A percentile compares a stretch with the other conserved stretches of the same genome.
phyloP scores from a whole-genome alignment of 768 basidiomycete species.

The Strobilomyces dryophilus region DNA sequence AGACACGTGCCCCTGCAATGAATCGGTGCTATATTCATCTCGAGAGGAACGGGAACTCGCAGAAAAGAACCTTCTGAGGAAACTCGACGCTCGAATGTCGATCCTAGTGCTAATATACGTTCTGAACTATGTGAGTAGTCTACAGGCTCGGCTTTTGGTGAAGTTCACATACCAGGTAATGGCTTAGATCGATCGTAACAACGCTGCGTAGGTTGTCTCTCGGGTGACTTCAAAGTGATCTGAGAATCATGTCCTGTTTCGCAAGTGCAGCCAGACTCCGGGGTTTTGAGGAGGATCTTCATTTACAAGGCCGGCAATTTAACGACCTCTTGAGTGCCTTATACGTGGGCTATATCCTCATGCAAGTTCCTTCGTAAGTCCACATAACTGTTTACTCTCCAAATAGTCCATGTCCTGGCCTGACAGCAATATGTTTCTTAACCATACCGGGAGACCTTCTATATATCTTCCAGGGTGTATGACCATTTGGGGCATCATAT shows the following conservation, averaged over 20 bases:
- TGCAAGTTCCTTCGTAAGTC: slow-evolving; percentile 74
- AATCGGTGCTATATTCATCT: not conserved
- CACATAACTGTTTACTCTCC: not conserved
- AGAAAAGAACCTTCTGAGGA: slow-evolving; percentile 40
- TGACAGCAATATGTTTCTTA: slow-evolving; percentile 65
- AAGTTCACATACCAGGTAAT: not conserved
- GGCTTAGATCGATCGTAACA: slow-evolving; percentile 64
- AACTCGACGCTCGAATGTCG: slow-evolving; percentile 33
- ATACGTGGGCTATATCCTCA: slow-evolving; percentile 70
- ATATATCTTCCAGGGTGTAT: slow-evolving; percentile 64
- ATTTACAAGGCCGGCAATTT: slow-evolving; percentile 59
- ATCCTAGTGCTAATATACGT: slow-evolving; percentile 35
- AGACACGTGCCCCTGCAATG: not conserved
- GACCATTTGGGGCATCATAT: slow-evolving; percentile 66
- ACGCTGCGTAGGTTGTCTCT: slow-evolving; percentile 48
- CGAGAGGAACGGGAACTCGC: slow-evolving; percentile 30
- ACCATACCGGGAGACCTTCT: slow-evolving; percentile 64
- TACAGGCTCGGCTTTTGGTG: not conserved
- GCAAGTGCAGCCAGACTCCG: slow-evolving; percentile 65
- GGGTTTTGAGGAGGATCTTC: slow-evolving; percentile 67
- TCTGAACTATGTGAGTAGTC: slow-evolving; percentile 31
- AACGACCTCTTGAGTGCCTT: slow-evolving; percentile 63
- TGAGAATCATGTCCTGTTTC: not conserved
- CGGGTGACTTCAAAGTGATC: not conserved
- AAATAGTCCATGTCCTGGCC: not conserved